Evolutionary conservation across 2,329 filamentous ascomycete genomes (phyloP), one percentile per base, ranked within the genome.

Genomic region (Fusarium drepaniforme): DNA sequence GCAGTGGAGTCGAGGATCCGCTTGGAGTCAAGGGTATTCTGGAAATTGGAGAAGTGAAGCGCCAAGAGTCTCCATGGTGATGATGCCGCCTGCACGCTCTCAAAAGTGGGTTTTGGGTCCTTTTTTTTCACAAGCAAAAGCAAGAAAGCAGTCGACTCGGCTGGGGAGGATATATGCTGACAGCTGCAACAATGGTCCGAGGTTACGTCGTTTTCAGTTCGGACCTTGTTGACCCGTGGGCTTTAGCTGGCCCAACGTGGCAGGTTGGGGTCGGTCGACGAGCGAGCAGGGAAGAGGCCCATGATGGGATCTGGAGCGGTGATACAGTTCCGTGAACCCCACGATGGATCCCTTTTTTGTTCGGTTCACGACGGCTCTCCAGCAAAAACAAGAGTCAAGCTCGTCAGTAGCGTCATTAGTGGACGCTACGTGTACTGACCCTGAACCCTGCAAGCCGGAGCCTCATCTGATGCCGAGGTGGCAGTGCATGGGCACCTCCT

Each of bases 191-290:
- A 53, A 53, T 53, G 49, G 16, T 53, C 25, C 49, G 49, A 53
- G 49, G 49, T 53, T 33, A 53, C 49, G 49, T 53, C 49, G 49
- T 53, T 53, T 53, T 53, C 18, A 53, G 49, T 53, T 53, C 49
- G 49, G 49, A 53, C 49, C 49, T 33, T 53, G 49, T 53, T 53
- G 49, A 53, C 49, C 49, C 49, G 49, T 53, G 28, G 49, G 18
- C 28, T 35, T 30, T 53, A 33, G 49, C 11, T 53, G 49, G 23
- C 49, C 49, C 49, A 53, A 53, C 49, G 49, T 53, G 49, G 49
- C 49, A 53, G 49, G 28, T n/a, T 33, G 25, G 49, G 28, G 49
- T 53, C 12, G 33, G 12, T 30, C 25, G 16, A 53, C 28, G 28
- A 30, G 28, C 7, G 28, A 53, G 28, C 49, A 53, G 49, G 49